Percentiles rank a stretch among this genome's conserved stretches.
These are phyloP conservation scores for Eremochloa ophiuroides DNA, from an alignment of 176 grass and related monocot genomes.

Conservation along the genomic window DNA sequence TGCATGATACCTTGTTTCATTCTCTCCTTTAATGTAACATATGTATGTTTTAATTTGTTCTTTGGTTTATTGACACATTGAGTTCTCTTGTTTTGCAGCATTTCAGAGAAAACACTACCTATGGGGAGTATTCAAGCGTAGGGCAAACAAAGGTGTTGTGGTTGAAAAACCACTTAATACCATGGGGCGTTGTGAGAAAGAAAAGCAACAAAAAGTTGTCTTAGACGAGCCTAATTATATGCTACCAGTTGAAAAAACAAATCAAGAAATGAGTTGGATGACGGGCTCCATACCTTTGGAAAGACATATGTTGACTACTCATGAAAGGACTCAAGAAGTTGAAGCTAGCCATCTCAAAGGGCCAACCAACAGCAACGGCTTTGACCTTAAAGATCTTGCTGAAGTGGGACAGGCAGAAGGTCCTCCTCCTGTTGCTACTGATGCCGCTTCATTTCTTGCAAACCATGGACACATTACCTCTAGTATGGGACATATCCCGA, in stretches of 20 bases:
- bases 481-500: neutral
- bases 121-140: slow-evolving; percentile 50
- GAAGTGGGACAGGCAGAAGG: neutral
- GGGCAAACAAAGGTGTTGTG: neutral
- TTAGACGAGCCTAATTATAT: neutral
- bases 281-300: neutral
- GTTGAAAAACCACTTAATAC: neutral
- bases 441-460: neutral
- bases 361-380: neutral
- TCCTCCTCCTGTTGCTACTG: neutral
- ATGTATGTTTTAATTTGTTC: neutral
- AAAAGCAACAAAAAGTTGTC: neutral
- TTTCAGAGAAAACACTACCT: slow-evolving; percentile 41
- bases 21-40: no score
- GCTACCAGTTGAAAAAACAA: neutral
- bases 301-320: neutral
- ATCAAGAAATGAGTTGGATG: neutral
- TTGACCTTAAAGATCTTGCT: neutral
- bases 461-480: neutral
- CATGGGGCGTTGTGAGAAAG: neutral
- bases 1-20: neutral
- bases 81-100: neutral
- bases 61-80: neutral
- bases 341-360: neutral
- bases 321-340: neutral